Percentiles rank a stretch among this genome's conserved stretches.
These are phyloP conservation scores for Nidula microcarpa DNA, from an alignment of 768 basidiomycete species.

Conservation along the genomic window DNA sequence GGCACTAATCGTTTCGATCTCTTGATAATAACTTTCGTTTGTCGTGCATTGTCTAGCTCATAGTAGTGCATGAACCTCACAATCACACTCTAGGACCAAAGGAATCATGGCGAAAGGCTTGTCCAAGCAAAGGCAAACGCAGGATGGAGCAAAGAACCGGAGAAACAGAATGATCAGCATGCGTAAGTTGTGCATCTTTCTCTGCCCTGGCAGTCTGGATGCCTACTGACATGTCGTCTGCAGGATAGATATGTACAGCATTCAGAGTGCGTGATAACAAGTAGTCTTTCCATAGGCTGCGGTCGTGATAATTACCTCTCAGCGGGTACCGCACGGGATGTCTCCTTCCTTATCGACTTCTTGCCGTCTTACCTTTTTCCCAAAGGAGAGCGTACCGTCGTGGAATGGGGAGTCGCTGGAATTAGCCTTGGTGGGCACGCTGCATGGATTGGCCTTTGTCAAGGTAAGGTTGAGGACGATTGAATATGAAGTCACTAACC, in stretches of 20 bases:
- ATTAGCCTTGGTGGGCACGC: conserved; percentile 85
- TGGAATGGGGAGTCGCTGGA: conserved; percentile 70
- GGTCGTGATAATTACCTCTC: not conserved
- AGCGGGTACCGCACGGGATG: conserved; percentile 70
- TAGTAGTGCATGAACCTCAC: not conserved
- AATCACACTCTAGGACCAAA: conserved; percentile 31
- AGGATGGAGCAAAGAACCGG: conserved; percentile 26
- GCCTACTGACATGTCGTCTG: not conserved
- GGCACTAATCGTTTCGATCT: conserved; percentile 16
- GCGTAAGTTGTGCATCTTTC: conserved; percentile 24
- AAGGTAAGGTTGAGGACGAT: conserved; percentile 22
- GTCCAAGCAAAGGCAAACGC: conserved; percentile 28
- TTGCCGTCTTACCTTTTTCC: conserved; percentile 76
- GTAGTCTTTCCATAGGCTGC: too few relatives aligned
- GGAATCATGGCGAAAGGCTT: conserved; percentile 40
- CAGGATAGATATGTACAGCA: conserved; percentile 47
- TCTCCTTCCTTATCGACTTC: conserved; percentile 80
- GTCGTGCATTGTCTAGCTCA: conserved; percentile 1
- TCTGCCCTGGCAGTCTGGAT: not conserved
- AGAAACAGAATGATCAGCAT: conserved; percentile 31
- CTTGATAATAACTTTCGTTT: conserved; percentile 35
- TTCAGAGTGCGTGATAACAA: conserved; percentile 27
- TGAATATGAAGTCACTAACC: not conserved
- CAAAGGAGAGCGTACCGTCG: conserved; percentile 51
- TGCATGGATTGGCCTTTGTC: conserved; percentile 65